Percentiles rank a stretch among this genome's conserved stretches.
Conservation (phyloP, 805 yeast genomes). For the Metschnikowia vanudenii region DNA sequence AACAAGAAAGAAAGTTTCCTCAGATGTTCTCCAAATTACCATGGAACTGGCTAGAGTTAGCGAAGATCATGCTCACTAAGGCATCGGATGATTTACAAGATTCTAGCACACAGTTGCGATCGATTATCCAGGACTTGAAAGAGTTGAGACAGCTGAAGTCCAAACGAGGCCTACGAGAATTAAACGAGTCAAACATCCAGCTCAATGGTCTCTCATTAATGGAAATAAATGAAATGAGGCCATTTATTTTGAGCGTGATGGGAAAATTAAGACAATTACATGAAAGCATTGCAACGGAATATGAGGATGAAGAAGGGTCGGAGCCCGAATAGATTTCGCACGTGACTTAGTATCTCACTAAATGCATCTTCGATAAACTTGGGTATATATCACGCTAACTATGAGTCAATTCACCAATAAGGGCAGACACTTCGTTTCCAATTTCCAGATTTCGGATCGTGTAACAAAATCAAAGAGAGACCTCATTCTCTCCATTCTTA, state of each 20-base stretch:
- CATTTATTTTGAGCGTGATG: slow-evolving; percentile 81
- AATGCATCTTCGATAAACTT: background rate
- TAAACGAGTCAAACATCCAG: slow-evolving; percentile 81
- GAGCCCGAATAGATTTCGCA: slow-evolving; percentile 13
- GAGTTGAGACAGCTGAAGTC: slow-evolving; percentile 82
- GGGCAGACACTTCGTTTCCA: slow-evolving; percentile 36
- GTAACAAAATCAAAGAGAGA: slow-evolving; percentile 56
- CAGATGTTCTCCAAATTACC: slow-evolving; percentile 71
- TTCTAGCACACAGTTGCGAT: slow-evolving; percentile 66
- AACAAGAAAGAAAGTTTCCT: slow-evolving; percentile 59
- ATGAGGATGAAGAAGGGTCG: slow-evolving; percentile 14
- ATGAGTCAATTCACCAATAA: slow-evolving; percentile 33
- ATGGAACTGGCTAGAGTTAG: slow-evolving; percentile 83
- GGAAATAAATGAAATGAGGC: slow-evolving; percentile 87
- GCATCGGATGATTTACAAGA: slow-evolving; percentile 81
- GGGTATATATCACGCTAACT: background rate
- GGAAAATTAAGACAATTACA: slow-evolving; percentile 62
- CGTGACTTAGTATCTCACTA: slow-evolving; percentile 9
- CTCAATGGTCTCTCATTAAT: slow-evolving; percentile 76
- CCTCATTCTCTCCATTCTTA: slow-evolving; percentile 77
- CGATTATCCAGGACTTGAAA: slow-evolving; percentile 75
- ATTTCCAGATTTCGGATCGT: slow-evolving; percentile 30
- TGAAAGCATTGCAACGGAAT: slow-evolving; percentile 27
- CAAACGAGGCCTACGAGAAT: slow-evolving; percentile 69
- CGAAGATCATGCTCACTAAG: slow-evolving; percentile 62